Evolutionary conservation across 768 basidiomycete species (phyloP), one percentile per base, ranked within the genome.

Genomic region (Boletus reticuloceps): DNA sequence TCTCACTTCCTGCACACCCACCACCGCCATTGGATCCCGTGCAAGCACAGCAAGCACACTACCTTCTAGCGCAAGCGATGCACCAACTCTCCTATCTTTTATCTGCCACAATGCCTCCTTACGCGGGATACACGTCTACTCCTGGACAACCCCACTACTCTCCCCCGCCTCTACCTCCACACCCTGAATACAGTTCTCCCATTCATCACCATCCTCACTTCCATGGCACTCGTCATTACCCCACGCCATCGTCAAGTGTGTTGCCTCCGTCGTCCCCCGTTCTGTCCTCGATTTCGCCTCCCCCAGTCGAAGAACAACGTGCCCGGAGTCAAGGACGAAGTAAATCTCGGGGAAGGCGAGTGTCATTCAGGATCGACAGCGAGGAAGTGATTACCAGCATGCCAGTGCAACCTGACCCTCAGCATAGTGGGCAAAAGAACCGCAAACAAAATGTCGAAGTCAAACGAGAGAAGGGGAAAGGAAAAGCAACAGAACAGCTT

Each of bases 181-280:
- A 54, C 22, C 4, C 54, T 42, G 34, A 29, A 43, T 59, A 54
- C 17, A 55, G 14, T 19, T 59, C 50, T 2, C 60, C 47, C 38
- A 47, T 47, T 40, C 58, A 61, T n/a, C 54, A 54, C 36, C 41
- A 57, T 16, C 52, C 60, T 32, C 60, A 63, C 19, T 50, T 51
- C 1, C 67, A 66, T 46, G 55, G 58, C 45, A 47, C 64, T 1
- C 62, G 64, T 12, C 49, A 47, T 27, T 58, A 59, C 58, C 64
- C 53, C 39, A 59, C 54, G 27, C 63, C 55, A 50, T 73, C 82
- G 51, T 79, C 82, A 3, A 71, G 70, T 39, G 71, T 76, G 2
- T 59, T 80, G n/a, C 81, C 83, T 5, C 79, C 84, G 6, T 79
- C 79, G 41, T 80, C 82, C 5, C 79, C 82, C 4, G 70, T 77